Evolutionary conservation across 345 rosid genomes (phyloP), one percentile per base, ranked within the genome.

Genomic region (Acer yangbiense): DNA sequence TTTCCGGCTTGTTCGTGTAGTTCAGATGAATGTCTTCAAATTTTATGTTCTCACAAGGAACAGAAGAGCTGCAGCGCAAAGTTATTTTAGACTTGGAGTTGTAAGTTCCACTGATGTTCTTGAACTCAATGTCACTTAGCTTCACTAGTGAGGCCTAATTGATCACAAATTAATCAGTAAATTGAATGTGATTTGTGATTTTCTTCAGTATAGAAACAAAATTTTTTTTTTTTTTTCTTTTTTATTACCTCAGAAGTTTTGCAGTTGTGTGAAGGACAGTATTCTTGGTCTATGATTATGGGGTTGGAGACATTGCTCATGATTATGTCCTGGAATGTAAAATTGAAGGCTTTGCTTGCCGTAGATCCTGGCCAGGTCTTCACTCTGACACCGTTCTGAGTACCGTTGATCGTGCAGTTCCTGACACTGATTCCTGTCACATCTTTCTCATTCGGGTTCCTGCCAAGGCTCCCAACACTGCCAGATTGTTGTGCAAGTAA

Each of bases 401-500:
- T 90, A 21, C 86, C 83, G 1, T 48, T 87, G 62, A 90, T 80
- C 7, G 69, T 82, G 83, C 92, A 87, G 48, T 85, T 82, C 8
- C 43, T 61, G 11, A 88, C 88, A 0, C 8, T 64, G 72, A 90
- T 68, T 43, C 86, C 88, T 17, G 8, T 54, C 72, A 87, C 94
- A 76, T 82, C 84, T 20, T 79, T 54, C 85, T 90, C 94, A 48
- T 81, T 25, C 55, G 20, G 6, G 75, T 74, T 27, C 77, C 82
- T 88, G 35, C 94, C 92, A 2, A 90, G 89, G 82, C 92, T 90
- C 18, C 94, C 92, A 2, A 90, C 76, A 62, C 93, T 85, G 84
- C 58, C 14, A 68, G 35, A 62, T 60, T 35, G 46, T 29, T 58
- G 0, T 35, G 1, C 29, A 44, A 68, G 5, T 2, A 29, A 65